Base-by-base conservation (phyloP, 2,329 filamentous ascomycete species). In the Fusarium avenaceum region DNA sequence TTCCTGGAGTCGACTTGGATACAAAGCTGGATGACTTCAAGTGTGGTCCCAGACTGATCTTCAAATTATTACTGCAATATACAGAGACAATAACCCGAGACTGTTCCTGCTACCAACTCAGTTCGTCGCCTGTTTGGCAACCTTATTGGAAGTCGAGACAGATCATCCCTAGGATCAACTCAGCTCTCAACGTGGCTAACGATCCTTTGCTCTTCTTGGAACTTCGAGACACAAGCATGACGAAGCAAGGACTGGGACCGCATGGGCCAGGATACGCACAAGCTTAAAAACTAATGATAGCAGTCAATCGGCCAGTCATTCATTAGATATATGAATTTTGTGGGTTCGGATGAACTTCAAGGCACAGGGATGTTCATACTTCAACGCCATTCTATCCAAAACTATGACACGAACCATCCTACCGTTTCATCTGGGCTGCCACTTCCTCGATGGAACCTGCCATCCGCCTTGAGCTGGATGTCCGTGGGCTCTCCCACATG, bases 91-190 rank as follows among this genome's bases (percentile, higher is more conserved):
- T n/a, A 46, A 38, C 26, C 13, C 15, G 30, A 57, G 40, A 32
- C 8, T 28, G 19, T 20, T 40, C 28, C 57, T 17, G n/a, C 35
- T 46, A 24, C 52, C 39, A 22, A 30, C 44, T 38, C 49, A 20
- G 24, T 15, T 44, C 24, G 11, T 38, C 39, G 15, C 44, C 45
- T 33, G 26, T 33, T 32, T 40, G 30, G 30, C 26, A 22, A 40
- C 38, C 35, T 55, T n/a, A 51, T 53, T 64, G 55, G 46, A 30
- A 24, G 24, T 38, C 40, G n/a, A 33, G 32, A 53, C 26, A 39
- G 48, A 69, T 66, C 55, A 51, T 68, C 47, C 47, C 48, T 50
- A 15, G 33, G 56, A 63, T 52, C 40, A 48, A 52, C 47, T 47
- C n/a, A 38, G 30, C 50, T 5, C 46, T 38, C 56, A 22, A 39